Conservation (phyloP, 2,329 filamentous ascomycete species). For the Phialophora expanda region DNA sequence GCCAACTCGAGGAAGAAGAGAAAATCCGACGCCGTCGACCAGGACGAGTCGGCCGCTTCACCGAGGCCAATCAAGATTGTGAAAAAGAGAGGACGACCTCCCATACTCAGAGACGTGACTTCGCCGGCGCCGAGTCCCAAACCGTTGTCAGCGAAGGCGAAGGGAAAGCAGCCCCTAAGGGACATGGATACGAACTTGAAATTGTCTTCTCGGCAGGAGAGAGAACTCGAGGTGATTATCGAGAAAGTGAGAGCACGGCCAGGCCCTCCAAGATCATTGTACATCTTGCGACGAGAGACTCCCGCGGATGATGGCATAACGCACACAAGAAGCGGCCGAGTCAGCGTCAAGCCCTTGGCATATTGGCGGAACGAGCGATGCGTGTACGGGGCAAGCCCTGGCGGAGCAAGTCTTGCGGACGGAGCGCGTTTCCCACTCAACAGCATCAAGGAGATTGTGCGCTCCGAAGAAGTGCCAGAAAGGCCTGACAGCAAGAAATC, state of each 20-base stretch:
- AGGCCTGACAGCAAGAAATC: slow-evolving; percentile 46
- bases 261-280: slow-evolving; percentile 55
- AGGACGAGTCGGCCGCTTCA: slow-evolving; percentile 31
- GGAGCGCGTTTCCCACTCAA: slow-evolving; percentile 67
- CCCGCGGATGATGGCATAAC: slow-evolving; percentile 61
- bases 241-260: slow-evolving; percentile 54
- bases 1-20: slow-evolving; percentile 38
- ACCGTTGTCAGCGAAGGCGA: slow-evolving; percentile 47
- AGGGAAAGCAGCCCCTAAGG: slow-evolving; percentile 38
- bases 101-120: neutral
- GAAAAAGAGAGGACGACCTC: slow-evolving; percentile 32
- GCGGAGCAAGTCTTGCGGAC: slow-evolving; percentile 43
- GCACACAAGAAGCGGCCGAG: slow-evolving; percentile 77
- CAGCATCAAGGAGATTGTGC: slow-evolving; percentile 77
- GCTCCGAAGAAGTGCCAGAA: slow-evolving; percentile 67
- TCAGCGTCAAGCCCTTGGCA: slow-evolving; percentile 76
- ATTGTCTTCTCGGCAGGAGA: slow-evolving; percentile 42
- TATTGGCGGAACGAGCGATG: slow-evolving; percentile 87
- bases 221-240: slow-evolving; percentile 50
- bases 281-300: slow-evolving; percentile 58
- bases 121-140: slow-evolving; percentile 23
- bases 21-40: slow-evolving; percentile 37
- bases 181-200: slow-evolving; percentile 40
- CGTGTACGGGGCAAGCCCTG: slow-evolving; percentile 65
- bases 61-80: slow-evolving; percentile 37